These are phyloP conservation scores for Neurospora sp. DNA, from an alignment of 2,329 filamentous ascomycete genomes.

Conservation along the genomic window DNA sequence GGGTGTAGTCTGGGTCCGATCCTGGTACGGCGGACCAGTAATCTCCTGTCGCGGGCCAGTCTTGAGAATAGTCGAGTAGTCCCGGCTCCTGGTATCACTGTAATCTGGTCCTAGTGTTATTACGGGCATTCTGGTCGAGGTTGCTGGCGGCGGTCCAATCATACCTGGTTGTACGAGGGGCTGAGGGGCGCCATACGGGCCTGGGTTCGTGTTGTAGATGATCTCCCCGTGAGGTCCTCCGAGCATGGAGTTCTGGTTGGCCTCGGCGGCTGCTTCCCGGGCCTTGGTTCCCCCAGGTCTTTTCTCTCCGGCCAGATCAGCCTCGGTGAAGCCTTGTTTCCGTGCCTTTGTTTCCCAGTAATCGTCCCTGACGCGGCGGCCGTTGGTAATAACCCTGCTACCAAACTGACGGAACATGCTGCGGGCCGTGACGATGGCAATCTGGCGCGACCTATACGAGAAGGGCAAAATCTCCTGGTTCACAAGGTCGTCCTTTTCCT, in stretches of 20 bases:
- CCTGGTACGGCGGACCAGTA: slow-evolving; percentile 77
- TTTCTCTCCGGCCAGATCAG: slow-evolving; percentile 92
- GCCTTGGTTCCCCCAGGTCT: slow-evolving; percentile 84
- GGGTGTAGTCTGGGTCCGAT: slow-evolving; percentile 67
- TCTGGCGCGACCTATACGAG: slow-evolving; percentile 95
- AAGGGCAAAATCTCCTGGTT: slow-evolving; percentile 92
- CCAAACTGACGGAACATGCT: slow-evolving; percentile 99
- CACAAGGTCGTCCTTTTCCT: slow-evolving; percentile 94
- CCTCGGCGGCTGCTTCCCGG: slow-evolving; percentile 68
- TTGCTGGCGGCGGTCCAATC: slow-evolving; percentile 52
- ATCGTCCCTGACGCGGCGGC: slow-evolving; percentile 85
- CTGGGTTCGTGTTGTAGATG: slow-evolving; percentile 69
- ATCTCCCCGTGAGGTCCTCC: slow-evolving; percentile 72
- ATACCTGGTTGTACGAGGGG: slow-evolving; percentile 63
- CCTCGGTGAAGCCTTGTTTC: slow-evolving; percentile 97
- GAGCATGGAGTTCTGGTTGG: slow-evolving; percentile 48
- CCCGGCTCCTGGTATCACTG: slow-evolving; percentile 65
- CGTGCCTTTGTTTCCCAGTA: slow-evolving; percentile 97
- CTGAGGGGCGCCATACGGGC: slow-evolving; percentile 55
- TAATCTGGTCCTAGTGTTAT: slow-evolving; percentile 74
- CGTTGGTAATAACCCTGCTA: slow-evolving; percentile 82
- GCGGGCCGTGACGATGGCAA: slow-evolving; percentile 91
- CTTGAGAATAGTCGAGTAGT: slow-evolving; percentile 69
- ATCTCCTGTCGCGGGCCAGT: slow-evolving; percentile 84
- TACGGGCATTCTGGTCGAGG: slow-evolving; percentile 66